These are phyloP conservation scores for Epichloe hybrida DNA, from an alignment of 2,329 filamentous ascomycete species.

Conservation along the genomic window DNA sequence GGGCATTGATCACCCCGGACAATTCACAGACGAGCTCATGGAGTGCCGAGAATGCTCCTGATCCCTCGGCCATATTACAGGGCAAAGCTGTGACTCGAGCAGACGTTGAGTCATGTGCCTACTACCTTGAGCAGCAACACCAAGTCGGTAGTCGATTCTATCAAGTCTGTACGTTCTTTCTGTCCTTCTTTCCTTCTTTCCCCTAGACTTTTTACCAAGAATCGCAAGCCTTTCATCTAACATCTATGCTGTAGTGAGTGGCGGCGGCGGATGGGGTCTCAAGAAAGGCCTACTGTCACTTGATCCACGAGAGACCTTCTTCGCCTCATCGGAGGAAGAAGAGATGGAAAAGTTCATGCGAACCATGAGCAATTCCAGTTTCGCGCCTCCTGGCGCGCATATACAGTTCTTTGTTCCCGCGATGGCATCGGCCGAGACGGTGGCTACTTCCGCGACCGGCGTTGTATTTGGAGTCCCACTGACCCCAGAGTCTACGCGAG, in stretches of 20 bases:
- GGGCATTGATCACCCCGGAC: constrained; percentile 54
- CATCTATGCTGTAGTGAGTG: constrained; percentile 40
- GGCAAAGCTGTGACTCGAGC: constrained; percentile 6
- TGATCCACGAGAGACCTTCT: constrained; percentile 51
- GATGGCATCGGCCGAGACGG: constrained; percentile 14
- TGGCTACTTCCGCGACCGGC: constrained; percentile 6
- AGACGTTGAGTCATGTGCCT: constrained; percentile 13
- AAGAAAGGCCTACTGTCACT: constrained; percentile 69
- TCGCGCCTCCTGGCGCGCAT: constrained; percentile 48
- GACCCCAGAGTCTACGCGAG: constrained; percentile 5
- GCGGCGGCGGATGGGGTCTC: constrained; percentile 72
- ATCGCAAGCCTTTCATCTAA: constrained; percentile 8
- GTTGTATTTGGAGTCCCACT: constrained; percentile 22
- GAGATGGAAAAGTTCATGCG: constrained; percentile 40
- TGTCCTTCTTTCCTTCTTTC: background rate
- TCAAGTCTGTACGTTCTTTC: constrained; percentile 18
- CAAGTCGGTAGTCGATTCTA: constrained; percentile 32
- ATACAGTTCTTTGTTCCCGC: constrained; percentile 51
- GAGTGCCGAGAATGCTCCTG: constrained; percentile 4
- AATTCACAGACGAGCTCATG: constrained; percentile 2
- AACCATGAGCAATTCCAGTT: constrained; percentile 31
- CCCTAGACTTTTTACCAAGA: background rate
- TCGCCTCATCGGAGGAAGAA: constrained; percentile 31
- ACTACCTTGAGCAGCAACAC: constrained; percentile 21
- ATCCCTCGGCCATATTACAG: constrained; percentile 3